These are phyloP conservation scores for Tolypocladium ophioglossoides DNA, from an alignment of 2,329 filamentous ascomycete genomes.

Conservation along the genomic window DNA sequence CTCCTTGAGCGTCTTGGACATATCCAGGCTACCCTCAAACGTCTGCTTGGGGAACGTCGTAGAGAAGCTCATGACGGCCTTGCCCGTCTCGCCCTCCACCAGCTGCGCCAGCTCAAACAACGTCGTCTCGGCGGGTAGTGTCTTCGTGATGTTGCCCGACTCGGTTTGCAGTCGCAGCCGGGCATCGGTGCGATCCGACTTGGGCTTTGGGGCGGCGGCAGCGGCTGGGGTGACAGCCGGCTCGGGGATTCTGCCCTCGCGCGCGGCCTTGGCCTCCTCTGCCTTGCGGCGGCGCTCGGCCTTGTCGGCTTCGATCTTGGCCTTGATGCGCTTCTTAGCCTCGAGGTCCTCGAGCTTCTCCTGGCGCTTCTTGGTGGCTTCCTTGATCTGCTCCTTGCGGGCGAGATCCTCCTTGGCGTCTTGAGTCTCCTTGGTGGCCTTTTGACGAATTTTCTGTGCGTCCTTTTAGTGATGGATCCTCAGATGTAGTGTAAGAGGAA, in stretches of 20 bases:
- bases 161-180: constrained; percentile 71
- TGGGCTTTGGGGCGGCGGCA: constrained; percentile 44
- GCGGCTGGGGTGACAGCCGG: constrained; percentile 13
- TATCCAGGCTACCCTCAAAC: constrained; percentile 59
- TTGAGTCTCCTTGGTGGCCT: constrained; percentile 80
- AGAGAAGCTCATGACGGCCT: constrained; percentile 64
- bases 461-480: background rate
- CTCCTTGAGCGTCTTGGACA: constrained; percentile 87
- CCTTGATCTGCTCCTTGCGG: constrained; percentile 85
- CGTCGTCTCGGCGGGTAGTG: constrained; percentile 78
- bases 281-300: constrained; percentile 77
- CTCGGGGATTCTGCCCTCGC: constrained; percentile 59
- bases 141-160: constrained; percentile 71
- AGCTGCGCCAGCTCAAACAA: constrained; percentile 83
- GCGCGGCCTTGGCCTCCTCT: constrained; percentile 72
- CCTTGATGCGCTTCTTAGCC: constrained; percentile 80
- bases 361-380: constrained; percentile 72
- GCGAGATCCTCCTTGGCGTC: constrained; percentile 83
- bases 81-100: constrained; percentile 59
- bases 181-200: constrained; percentile 67
- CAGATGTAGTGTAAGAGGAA: background rate
- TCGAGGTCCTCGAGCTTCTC: constrained; percentile 82
- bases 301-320: constrained; percentile 92
- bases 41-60: constrained; percentile 82
- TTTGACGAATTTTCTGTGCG: constrained; percentile 58